Percentiles rank a stretch among this genome's conserved stretches.
Conservation (phyloP, 2,329 filamentous ascomycete species). For the Trichophyton verrucosum region DNA sequence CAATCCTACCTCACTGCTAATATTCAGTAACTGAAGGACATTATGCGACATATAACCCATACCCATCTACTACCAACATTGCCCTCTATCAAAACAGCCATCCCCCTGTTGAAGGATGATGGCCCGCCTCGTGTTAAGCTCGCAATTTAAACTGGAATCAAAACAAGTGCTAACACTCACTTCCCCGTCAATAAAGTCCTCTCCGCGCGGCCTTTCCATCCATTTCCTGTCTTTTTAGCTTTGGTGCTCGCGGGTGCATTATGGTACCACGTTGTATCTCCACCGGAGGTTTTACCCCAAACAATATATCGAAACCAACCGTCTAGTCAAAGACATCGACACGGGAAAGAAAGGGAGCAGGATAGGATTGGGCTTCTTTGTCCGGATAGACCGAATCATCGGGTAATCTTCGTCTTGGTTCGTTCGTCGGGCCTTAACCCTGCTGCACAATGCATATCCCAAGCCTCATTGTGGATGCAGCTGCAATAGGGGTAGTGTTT, state of each 20-base stretch:
- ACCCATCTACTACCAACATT: background rate
- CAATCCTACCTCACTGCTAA: background rate
- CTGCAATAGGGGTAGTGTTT: background rate
- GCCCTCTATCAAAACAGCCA: background rate
- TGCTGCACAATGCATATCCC: background rate
- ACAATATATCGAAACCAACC: background rate
- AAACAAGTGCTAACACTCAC: background rate
- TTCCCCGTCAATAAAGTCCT: background rate
- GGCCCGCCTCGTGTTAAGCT: background rate
- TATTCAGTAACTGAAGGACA: background rate
- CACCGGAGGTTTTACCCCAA: background rate
- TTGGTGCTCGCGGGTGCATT: background rate
- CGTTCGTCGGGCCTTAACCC: background rate
- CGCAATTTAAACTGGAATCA: background rate
- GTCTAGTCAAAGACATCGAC: background rate
- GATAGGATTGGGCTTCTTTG: background rate
- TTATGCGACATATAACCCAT: background rate
- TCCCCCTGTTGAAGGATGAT: background rate
- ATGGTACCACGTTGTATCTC: constrained; percentile 2
- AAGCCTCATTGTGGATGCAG: background rate
- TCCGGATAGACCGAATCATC: background rate
- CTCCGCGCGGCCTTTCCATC: background rate
- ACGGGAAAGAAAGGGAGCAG: background rate
- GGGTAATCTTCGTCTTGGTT: background rate
- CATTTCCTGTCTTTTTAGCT: background rate